Evolutionary conservation across 441 rosid genomes (phyloP).

Genomic region (Brassica hybrid): DNA sequence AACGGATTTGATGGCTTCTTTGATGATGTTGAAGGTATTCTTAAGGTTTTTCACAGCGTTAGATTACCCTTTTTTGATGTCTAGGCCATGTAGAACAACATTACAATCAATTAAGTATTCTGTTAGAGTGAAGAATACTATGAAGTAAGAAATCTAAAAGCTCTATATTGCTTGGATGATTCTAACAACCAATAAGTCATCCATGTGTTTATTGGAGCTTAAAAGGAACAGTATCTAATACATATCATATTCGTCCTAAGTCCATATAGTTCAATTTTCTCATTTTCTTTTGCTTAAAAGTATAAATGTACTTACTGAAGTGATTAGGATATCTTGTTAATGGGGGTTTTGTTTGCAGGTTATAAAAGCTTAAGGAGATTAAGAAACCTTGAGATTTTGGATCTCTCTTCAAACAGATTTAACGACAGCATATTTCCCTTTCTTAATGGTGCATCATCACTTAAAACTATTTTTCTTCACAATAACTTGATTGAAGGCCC

Average conservation of each 20-base stretch:
- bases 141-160: not conserved
- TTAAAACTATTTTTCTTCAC: constrained; percentile 12
- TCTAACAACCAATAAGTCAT: not conserved
- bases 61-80: not conserved
- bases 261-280: not conserved
- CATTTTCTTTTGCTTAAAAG: too few relatives aligned
- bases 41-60: not conserved
- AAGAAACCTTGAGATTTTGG: constrained; percentile 15
- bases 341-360: not conserved
- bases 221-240: not conserved
- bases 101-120: not conserved
- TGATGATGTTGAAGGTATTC: constrained; percentile 21
- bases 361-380: constrained; percentile 25
- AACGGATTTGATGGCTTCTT: constrained; percentile 16
- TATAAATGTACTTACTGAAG: not conserved
- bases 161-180: not conserved
- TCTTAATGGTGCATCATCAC: constrained; percentile 30
- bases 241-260: not conserved
- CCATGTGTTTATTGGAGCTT: not conserved
- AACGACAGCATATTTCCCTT: constrained; percentile 21
- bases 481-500: not conserved
- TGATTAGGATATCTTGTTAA: constrained; percentile 7
- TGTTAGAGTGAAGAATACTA: not conserved
- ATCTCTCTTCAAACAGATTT: constrained; percentile 7
- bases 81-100: not conserved